Evolutionary conservation across 306 rosid species (phyloP).

Genomic region (Acmispon strigosus): DNA sequence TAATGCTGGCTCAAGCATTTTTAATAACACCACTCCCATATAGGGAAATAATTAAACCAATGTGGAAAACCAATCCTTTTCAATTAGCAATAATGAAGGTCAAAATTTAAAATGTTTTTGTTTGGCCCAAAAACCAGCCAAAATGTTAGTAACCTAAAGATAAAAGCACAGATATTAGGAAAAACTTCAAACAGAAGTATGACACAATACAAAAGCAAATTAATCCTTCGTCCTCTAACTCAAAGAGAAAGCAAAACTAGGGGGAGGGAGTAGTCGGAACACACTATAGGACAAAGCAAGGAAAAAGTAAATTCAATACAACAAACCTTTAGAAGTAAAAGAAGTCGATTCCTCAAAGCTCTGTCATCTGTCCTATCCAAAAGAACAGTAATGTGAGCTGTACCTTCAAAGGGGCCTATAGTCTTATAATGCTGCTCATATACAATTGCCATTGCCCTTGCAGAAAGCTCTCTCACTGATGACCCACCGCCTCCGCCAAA

Average conservation of each 20-base stretch:
- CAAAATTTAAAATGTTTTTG: background rate
- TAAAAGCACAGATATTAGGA: slow-evolving; percentile 7
- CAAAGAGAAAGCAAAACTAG: background rate
- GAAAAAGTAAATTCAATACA: background rate
- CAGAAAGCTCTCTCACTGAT: slow-evolving; percentile 98
- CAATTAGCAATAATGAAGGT: slow-evolving; percentile 4
- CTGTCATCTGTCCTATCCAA: slow-evolving; percentile 98
- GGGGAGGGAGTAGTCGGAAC: background rate
- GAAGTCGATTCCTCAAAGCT: slow-evolving; percentile 97
- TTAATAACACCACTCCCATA: background rate
- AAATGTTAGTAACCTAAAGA: background rate
- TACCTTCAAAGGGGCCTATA: slow-evolving; percentile 89
- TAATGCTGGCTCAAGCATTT: background rate
- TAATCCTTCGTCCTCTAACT: background rate
- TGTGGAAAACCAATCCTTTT: background rate
- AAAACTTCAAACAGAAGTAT: background rate
- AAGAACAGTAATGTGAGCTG: slow-evolving; percentile 92
- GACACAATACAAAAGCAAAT: background rate
- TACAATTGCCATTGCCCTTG: slow-evolving; percentile 97
- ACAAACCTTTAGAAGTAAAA: slow-evolving; percentile 86
- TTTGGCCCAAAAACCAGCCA: background rate
- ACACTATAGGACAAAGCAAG: background rate
- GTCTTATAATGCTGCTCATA: slow-evolving; percentile 87
- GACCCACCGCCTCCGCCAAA: slow-evolving; percentile 99
- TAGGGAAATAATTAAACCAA: background rate